Evolutionary conservation across 441 rosid genomes (phyloP).

Genomic region (Brassica balearica): DNA sequence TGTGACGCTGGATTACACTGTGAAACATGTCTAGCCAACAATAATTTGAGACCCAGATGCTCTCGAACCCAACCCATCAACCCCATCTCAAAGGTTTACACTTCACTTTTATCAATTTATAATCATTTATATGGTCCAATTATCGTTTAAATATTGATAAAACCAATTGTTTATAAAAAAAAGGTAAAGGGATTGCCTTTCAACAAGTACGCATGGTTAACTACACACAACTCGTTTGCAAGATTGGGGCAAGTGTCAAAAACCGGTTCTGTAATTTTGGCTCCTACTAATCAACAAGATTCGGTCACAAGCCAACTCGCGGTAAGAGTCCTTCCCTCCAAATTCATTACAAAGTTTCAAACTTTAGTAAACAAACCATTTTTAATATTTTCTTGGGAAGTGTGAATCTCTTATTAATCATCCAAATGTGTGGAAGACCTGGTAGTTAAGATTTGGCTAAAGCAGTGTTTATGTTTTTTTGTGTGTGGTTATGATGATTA

Average conservation of each 20-base stretch:
- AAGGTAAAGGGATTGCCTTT: conserved; percentile 59
- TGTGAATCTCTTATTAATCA: neutral
- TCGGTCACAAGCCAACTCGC: conserved; percentile 62
- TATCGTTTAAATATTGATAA: neutral
- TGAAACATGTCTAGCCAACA: conserved; percentile 60
- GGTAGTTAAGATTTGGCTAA: neutral
- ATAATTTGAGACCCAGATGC: conserved; percentile 61
- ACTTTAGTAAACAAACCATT: conserved; percentile 38
- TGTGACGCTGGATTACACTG: conserved; percentile 69
- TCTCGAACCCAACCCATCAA: conserved; percentile 57
- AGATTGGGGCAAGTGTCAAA: conserved; percentile 52
- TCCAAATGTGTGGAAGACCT: neutral
- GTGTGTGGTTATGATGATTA: conserved; percentile 9
- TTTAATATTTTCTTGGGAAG: conserved; percentile 49
- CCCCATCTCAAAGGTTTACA: conserved; percentile 54
- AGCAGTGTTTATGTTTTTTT: neutral
- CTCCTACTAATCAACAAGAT: conserved; percentile 70
- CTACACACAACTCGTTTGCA: conserved; percentile 70
- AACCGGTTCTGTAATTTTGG: conserved; percentile 56
- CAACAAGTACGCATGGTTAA: conserved; percentile 71
- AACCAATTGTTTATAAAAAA: neutral
- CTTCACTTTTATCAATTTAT: neutral
- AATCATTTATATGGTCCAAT: neutral
- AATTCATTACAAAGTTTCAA: conserved; percentile 12
- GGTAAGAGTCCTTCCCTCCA: conserved; percentile 37